Evolutionary conservation across 2,329 filamentous ascomycete species (phyloP), one percentile per base, ranked within the genome.

Genomic region (Fusarium sp.): DNA sequence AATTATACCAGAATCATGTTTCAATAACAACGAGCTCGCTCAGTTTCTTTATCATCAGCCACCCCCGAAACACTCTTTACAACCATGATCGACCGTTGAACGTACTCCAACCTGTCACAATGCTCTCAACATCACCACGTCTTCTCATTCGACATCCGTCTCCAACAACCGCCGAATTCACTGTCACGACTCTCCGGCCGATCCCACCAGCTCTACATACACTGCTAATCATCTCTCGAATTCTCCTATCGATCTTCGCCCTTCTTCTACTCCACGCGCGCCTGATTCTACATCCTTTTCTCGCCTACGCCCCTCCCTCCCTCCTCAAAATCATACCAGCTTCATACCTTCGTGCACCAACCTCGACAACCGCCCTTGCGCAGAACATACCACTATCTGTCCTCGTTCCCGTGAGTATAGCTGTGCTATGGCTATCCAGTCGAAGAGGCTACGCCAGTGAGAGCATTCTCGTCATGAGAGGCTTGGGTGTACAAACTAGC

Each of bases 121-220:
- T 94, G 92, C 87, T 93, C 74, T 89, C 88, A 47, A 89, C 87
- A 26, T 78, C 85, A 2, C 89, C 90, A 15, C 88, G 88, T 75
- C 89, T 94, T 57, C 87, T 85, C 76, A 88, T 88, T 69, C 88
- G 90, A 74, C 89, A 90, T 28, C 93, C 94, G 56, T 95, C 96
- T 30, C 92, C 94, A 52, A 97, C 95, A 6, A 98, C 96, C n/a
- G 91, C 94, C 80, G 93, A 94, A 75, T 98, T 96, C 87, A 97
- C 93, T 36, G 94, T 98, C 63, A 96, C 95, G 41, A 98, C 95
- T 66, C 90, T 91, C 50, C 90, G 93, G 2, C 83, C 85, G 0
- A 80, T 84, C 8, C 88, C 87, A 1, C 68, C 88, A 22, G 77
- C 87, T 38, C 85, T 87, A 39, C 66, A 88, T 36, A 72, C 83